Evolutionary conservation across 2,329 filamentous ascomycete species (phyloP).

Genomic region (Lachnellula arida): DNA sequence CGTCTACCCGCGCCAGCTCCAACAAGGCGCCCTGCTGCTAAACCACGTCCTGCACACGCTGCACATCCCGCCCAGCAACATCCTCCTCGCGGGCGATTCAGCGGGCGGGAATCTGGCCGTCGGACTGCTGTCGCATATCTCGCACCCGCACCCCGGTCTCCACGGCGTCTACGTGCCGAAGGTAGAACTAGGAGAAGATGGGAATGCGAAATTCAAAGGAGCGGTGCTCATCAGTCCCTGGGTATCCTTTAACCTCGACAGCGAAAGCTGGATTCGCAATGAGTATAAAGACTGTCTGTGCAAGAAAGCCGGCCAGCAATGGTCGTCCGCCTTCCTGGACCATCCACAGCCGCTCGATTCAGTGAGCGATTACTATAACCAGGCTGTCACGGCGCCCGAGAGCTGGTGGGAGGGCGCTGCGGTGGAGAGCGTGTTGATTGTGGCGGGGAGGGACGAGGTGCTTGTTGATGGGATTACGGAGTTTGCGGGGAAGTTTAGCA

Average conservation of each 20-base stretch:
- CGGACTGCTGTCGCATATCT: conserved; percentile 43
- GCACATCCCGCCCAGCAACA: conserved; percentile 25
- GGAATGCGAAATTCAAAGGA: conserved; percentile 44
- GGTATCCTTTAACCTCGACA: conserved; percentile 46
- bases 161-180: conserved; percentile 51
- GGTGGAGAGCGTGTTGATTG: conserved; percentile 46
- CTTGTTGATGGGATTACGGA: conserved; percentile 51
- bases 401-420: conserved; percentile 50
- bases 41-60: conserved; percentile 36
- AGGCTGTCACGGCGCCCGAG: conserved; percentile 43
- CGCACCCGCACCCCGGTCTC: conserved; percentile 51
- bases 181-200: conserved; percentile 33
- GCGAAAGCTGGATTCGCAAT: conserved; percentile 41
- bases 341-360: conserved; percentile 17
- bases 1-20: conserved; percentile 44
- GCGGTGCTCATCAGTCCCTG: conserved; percentile 54
- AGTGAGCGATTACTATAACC: conserved; percentile 46
- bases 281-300: conserved; percentile 47
- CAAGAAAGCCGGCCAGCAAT: conserved; percentile 36
- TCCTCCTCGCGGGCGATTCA: conserved; percentile 48
- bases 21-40: conserved; percentile 42
- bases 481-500: conserved; percentile 43
- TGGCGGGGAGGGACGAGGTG: conserved; percentile 51
- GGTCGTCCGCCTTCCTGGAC: conserved; percentile 46
- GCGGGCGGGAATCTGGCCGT: conserved; percentile 48